Evolutionary conservation across 2,329 filamentous ascomycete genomes (phyloP), one percentile per base, ranked within the genome.

Genomic region (Beauveria sp.): DNA sequence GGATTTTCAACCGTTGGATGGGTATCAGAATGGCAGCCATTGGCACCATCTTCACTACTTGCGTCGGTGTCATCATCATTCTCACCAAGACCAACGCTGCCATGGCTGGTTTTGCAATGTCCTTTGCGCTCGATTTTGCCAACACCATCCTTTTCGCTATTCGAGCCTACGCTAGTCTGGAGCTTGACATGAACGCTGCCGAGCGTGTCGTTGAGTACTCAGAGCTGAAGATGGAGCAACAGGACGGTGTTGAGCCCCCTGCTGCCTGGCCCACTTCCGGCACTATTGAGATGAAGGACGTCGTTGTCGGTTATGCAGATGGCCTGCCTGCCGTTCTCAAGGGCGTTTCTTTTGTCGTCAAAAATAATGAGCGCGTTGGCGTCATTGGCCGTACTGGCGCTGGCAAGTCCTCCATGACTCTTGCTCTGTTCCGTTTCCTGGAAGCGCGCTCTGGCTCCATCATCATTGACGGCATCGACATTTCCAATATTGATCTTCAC

Each of bases 301-400:
- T 96, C 0, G 86, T 88, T 0, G 87, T 90, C 26, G 77, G 79
- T 16, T 93, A 94, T 69, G 89, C 89, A 0, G 76, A 82, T 0
- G 88, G 91, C 64, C 76, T 92, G 0, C 85, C 87, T 0, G 83
- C 88, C 0, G 87, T 92, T 0, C 76, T 92, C 2, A 89, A 84
- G 70, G 86, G 85, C 0, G 76, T 92, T 20, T 84, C 78, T 2
- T 92, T 93, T 71, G 76, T 74, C 16, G 81, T 91, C 14, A 78
- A 84, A 46, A 79, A 82, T 59, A 88, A 87, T 64, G 84, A 92
- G 73, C 79, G 89, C 16, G 76, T 92, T 18, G 89, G 89, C n/a
- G 85, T 92, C 3, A 85, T 92, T 5, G 90, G 90, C 12, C 84
- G 90, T 18, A 92, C 90, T 0, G 89, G 89, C 3, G 89, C 89